phyloP scores from a whole-genome alignment of 805 yeast species.

The Maudiozyma bulderi region DNA sequence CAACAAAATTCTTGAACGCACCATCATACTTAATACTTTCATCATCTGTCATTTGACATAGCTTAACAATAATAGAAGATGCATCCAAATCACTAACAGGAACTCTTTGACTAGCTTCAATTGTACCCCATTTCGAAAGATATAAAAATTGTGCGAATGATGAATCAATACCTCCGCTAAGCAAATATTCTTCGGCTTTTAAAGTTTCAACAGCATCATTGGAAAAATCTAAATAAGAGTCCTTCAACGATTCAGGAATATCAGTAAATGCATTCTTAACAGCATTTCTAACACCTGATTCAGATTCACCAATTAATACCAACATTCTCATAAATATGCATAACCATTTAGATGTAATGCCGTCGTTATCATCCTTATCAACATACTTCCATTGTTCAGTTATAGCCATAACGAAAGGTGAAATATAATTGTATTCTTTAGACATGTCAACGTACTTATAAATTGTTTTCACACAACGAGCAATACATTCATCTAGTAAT shows the following conservation, averaged over 20 bases:
- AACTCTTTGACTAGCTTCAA: conserved; percentile 27
- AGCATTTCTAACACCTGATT: conserved; percentile 9
- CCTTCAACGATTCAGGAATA: conserved; percentile 5
- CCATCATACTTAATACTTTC: conserved; percentile 12
- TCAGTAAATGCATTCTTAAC: conserved; percentile 5
- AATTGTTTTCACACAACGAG: conserved; percentile 65
- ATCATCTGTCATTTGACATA: conserved; percentile 27
- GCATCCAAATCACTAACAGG: conserved; percentile 42
- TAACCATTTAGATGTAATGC: conserved; percentile 39
- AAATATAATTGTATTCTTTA: conserved; percentile 28
- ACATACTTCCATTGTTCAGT: conserved; percentile 64
- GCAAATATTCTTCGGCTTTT: conserved; percentile 10
- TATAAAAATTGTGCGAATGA: conserved; percentile 32
- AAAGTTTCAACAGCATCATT: conserved; percentile 13
- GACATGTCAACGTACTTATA: conserved; percentile 71
- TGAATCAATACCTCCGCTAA: conserved; percentile 10
- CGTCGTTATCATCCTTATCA: conserved; percentile 13
- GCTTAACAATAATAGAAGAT: conserved; percentile 35
- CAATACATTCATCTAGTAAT: conserved; percentile 64
- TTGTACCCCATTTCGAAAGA: conserved; percentile 21
- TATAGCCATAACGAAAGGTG: conserved; percentile 49
- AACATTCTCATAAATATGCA: conserved; percentile 38
- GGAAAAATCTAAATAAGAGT: conserved; percentile 15
- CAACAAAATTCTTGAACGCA: conserved; percentile 20
- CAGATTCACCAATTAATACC: conserved; percentile 51